Evolutionary conservation across 345 rosid genomes (phyloP).

Genomic region (Salix exigua): DNA sequence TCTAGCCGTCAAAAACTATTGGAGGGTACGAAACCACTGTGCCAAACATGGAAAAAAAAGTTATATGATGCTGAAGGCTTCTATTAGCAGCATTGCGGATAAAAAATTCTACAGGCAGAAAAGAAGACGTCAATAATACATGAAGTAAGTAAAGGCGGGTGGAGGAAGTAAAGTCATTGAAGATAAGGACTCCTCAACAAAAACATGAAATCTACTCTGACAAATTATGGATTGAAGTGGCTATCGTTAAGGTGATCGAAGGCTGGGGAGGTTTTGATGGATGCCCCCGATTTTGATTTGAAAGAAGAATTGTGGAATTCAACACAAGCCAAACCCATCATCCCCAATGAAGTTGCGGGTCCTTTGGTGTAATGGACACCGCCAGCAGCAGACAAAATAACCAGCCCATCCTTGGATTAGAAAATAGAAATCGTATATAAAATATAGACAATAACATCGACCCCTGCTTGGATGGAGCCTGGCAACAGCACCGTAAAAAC

Average conservation of each 20-base stretch:
- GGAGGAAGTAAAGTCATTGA: not conserved
- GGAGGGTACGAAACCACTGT: not conserved
- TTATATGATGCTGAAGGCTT: too few species aligned
- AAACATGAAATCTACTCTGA: not conserved
- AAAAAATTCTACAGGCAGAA: conserved; percentile 1
- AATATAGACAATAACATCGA: too few species aligned
- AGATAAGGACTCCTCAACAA: conserved; percentile 4
- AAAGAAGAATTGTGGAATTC: not conserved
- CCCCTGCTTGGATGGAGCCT: too few species aligned
- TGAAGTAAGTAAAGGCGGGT: not conserved
- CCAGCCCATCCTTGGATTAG: not conserved
- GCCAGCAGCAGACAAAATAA: too few species aligned
- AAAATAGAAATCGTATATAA: too few species aligned
- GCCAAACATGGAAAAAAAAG: too few species aligned
- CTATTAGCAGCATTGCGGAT: not conserved
- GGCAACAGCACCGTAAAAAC: not conserved
- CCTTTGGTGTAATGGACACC: too few species aligned
- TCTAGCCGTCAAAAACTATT: conserved; percentile 8
- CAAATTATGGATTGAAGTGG: not conserved
- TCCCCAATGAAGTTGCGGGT: not conserved
- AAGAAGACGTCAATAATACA: conserved; percentile 2
- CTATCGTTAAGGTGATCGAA: not conserved
- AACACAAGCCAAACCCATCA: not conserved
- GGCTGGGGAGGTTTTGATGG: not conserved
- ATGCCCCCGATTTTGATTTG: not conserved